phyloP scores from a whole-genome alignment of 2,329 filamentous ascomycete species.

The Zymoseptoria tritici region DNA sequence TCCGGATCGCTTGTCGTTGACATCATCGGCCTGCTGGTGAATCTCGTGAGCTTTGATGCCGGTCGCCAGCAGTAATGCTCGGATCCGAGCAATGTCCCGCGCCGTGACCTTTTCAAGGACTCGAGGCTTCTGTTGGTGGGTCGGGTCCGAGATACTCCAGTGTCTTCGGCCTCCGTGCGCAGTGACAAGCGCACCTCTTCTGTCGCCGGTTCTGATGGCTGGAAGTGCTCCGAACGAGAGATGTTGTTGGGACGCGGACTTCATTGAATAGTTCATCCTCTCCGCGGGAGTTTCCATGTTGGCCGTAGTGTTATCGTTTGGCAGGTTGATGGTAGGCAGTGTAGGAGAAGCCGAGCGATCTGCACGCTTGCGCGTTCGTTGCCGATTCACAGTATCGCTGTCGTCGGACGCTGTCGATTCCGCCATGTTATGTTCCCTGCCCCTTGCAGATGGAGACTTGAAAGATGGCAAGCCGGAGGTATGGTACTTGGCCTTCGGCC shows the following conservation, averaged over 20 bases:
- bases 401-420: slow-evolving; percentile 13
- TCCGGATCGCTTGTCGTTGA: slow-evolving; percentile 24
- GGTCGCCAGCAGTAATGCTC: slow-evolving; percentile 68
- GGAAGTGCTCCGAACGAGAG: slow-evolving; percentile 12
- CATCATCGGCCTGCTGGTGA: slow-evolving; percentile 53
- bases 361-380: slow-evolving; percentile 32
- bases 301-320: slow-evolving; percentile 30
- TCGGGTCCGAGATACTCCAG: slow-evolving; percentile 52
- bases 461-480: slow-evolving; percentile 45
- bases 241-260: slow-evolving; percentile 28
- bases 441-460: slow-evolving; percentile 37
- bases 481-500: slow-evolving; percentile 35
- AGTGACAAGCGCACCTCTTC: neutral
- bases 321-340: slow-evolving; percentile 45
- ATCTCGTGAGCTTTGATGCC: slow-evolving; percentile 89
- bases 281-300: slow-evolving; percentile 10
- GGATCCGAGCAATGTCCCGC: slow-evolving; percentile 73
- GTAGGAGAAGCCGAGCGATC: slow-evolving; percentile 34
- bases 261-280: slow-evolving; percentile 17
- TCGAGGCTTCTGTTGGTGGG: slow-evolving; percentile 28
- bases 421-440: slow-evolving; percentile 10
- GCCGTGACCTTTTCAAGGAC: slow-evolving; percentile 46
- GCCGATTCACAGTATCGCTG: slow-evolving; percentile 37
- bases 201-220: neutral
- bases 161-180: slow-evolving; percentile 33